phyloP scores from a whole-genome alignment of 2,329 filamentous ascomycete genomes.

The Trichoderma brevicompactum region DNA sequence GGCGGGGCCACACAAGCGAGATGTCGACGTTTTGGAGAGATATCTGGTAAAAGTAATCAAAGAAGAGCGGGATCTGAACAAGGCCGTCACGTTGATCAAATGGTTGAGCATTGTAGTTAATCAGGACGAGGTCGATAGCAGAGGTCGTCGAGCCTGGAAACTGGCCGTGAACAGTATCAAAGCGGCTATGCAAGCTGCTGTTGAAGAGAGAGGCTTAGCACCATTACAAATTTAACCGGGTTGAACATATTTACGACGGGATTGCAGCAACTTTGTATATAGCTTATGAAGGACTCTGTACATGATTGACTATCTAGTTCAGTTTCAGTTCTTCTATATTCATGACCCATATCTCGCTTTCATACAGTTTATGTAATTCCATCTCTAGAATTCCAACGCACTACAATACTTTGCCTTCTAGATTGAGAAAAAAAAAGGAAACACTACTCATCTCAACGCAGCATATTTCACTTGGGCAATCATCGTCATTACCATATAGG shows the following conservation, averaged over 20 bases:
- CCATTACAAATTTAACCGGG: constrained; percentile 47
- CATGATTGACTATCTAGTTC: neutral
- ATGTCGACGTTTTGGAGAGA: constrained; percentile 72
- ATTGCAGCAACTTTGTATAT: neutral
- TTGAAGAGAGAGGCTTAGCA: constrained; percentile 60
- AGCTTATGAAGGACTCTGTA: neutral
- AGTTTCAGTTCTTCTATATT: neutral
- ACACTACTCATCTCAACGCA: neutral
- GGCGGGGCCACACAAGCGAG: constrained; percentile 78
- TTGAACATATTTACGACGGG: neutral
- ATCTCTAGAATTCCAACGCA: neutral
- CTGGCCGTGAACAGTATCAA: constrained; percentile 51
- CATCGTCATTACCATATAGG: neutral
- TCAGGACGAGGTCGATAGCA: constrained; percentile 46
- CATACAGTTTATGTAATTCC: neutral
- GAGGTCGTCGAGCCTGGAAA: constrained; percentile 53
- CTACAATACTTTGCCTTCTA: neutral
- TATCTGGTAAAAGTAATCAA: constrained; percentile 74
- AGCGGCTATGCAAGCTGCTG: constrained; percentile 58
- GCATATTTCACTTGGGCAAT: neutral
- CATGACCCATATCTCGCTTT: neutral
- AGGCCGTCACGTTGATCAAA: constrained; percentile 69
- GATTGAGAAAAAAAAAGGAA: neutral
- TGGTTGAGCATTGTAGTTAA: constrained; percentile 68
- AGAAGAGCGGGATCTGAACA: constrained; percentile 78